Conservation (phyloP, 2,329 filamentous ascomycete species). For the Phyllosticta capitalensis region DNA sequence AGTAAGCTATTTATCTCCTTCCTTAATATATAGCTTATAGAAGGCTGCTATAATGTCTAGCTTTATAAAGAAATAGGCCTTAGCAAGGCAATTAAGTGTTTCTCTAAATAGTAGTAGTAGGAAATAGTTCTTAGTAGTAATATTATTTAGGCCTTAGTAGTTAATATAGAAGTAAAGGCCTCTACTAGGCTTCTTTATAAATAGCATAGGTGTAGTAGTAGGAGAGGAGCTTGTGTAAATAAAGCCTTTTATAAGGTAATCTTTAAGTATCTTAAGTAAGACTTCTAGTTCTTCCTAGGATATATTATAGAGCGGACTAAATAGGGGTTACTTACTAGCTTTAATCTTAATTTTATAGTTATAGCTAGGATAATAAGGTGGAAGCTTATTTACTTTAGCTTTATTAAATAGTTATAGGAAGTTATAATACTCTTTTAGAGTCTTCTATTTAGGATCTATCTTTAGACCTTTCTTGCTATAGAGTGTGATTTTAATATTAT, state of each 20-base stretch:
- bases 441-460: too few species aligned
- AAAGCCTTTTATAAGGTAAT: constrained; percentile 1
- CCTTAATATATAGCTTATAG: constrained; percentile 24
- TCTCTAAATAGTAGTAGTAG: constrained; percentile 22
- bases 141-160: constrained; percentile 26
- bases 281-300: too few species aligned
- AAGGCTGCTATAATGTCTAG: constrained; percentile 25
- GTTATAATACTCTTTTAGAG: too few species aligned
- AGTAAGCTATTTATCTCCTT: constrained; percentile 26
- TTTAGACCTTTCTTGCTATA: too few species aligned
- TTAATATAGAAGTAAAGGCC: constrained; percentile 25
- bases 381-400: too few species aligned
- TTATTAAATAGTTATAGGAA: too few species aligned
- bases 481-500: too few species aligned
- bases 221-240: constrained; percentile 6
- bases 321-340: too few species aligned
- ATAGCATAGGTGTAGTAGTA: constrained; percentile 19
- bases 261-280: too few species aligned
- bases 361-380: too few species aligned
- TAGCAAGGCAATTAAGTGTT: constrained; percentile 21
- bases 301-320: too few species aligned
- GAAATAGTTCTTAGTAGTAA: constrained; percentile 28
- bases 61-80: constrained; percentile 21
- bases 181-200: constrained; percentile 23
- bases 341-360: too few species aligned